phyloP scores from a whole-genome alignment of 352 stramenopile species.

The Pythium phragmiticola region DNA sequence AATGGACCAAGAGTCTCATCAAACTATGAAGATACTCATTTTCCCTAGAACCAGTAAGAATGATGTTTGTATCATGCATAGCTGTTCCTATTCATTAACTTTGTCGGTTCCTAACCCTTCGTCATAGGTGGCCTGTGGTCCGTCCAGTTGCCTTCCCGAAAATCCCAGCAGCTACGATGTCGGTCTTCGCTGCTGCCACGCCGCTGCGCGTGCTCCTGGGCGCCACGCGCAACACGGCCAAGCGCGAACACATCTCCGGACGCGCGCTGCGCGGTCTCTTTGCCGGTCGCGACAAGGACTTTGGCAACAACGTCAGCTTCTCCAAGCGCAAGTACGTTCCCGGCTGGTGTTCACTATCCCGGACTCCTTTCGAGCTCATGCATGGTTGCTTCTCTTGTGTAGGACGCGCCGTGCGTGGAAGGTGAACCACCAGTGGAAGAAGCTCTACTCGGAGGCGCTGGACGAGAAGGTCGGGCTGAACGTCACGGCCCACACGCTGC shows the following conservation, averaged over 20 bases:
- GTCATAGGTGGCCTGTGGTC: too few species aligned
- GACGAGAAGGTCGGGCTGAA: constrained; percentile 93
- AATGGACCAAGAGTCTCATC: too few species aligned
- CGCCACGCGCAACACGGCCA: constrained; percentile 54
- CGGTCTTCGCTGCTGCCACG: constrained; percentile 36
- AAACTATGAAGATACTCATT: too few species aligned
- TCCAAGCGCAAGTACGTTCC: constrained; percentile 82
- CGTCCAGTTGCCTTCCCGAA: not conserved
- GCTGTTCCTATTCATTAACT: too few species aligned
- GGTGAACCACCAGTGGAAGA: constrained; percentile 91
- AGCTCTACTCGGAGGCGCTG: constrained; percentile 87
- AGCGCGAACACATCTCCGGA: constrained; percentile 72
- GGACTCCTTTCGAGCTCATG: too few species aligned
- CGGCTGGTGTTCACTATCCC: too few species aligned
- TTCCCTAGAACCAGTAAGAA: too few species aligned
- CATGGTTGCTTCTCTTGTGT: not conserved
- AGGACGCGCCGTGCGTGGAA: constrained; percentile 91
- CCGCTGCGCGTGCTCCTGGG: constrained; percentile 56
- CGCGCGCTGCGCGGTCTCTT: constrained; percentile 88
- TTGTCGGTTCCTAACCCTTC: too few species aligned
- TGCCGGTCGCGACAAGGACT: constrained; percentile 91
- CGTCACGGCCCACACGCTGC: constrained; percentile 90
- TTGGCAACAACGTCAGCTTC: constrained; percentile 95
- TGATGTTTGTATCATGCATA: too few species aligned
- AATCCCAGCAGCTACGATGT: constrained; percentile 18